Percentiles rank a stretch among this genome's conserved stretches.
These are phyloP conservation scores for Lithospermum erythrorhizon DNA, from an alignment of 257 asterid genomes.

Conservation along the genomic window DNA sequence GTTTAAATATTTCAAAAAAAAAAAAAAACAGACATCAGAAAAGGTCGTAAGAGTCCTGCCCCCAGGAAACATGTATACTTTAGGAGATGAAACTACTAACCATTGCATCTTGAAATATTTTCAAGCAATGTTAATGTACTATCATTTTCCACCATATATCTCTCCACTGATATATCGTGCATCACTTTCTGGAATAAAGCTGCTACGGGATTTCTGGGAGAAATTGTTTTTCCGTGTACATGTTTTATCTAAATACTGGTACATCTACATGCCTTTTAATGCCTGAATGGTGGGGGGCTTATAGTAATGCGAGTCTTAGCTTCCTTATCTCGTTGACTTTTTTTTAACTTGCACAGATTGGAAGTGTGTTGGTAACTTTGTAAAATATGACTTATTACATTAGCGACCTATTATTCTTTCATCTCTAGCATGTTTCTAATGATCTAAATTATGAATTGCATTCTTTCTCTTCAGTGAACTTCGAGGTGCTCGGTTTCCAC, in stretches of 20 bases:
- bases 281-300: too few species aligned
- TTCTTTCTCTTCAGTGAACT: slow-evolving; percentile 44
- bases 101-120: neutral
- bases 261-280: too few species aligned
- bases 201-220: too few species aligned
- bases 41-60: neutral
- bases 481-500: slow-evolving; percentile 63
- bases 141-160: neutral
- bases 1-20: neutral
- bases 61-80: neutral
- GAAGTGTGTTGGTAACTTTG: too few species aligned
- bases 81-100: neutral
- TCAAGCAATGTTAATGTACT: neutral
- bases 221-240: neutral
- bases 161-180: too few species aligned
- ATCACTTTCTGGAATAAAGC: too few species aligned
- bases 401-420: too few species aligned
- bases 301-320: too few species aligned
- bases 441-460: slow-evolving; percentile 1
- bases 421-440: neutral
- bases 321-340: too few species aligned
- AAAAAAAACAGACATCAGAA: neutral
- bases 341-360: too few species aligned
- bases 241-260: neutral
- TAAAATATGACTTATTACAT: neutral